A percentile compares a stretch with the other conserved stretches of the same genome.
These are phyloP conservation scores for Phylloporus rhodoxanthus DNA, from an alignment of 768 basidiomycete genomes.

Conservation along the genomic window DNA sequence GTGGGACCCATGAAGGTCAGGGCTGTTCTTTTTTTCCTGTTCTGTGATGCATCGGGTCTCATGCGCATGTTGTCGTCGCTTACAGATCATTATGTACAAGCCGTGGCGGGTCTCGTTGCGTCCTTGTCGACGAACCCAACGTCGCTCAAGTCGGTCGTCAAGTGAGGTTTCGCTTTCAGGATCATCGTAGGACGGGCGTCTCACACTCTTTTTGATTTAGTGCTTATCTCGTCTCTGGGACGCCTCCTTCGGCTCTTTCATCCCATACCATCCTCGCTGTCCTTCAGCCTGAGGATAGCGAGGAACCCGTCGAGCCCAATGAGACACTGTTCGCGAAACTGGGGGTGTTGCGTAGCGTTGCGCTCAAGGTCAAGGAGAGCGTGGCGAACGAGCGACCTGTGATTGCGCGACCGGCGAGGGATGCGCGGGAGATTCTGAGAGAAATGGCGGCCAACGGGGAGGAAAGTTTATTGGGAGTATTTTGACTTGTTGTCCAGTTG, in stretches of 20 bases:
- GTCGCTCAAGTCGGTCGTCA: slow-evolving; percentile 58
- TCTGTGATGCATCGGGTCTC: neutral
- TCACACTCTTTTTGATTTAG: slow-evolving; percentile 30
- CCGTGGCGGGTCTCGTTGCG: slow-evolving; percentile 57
- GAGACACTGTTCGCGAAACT: slow-evolving; percentile 61
- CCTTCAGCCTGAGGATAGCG: slow-evolving; percentile 43
- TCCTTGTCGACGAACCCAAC: slow-evolving; percentile 60
- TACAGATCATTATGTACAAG: slow-evolving; percentile 63
- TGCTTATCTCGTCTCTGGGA: slow-evolving; percentile 58
- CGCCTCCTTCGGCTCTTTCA: slow-evolving; percentile 57
- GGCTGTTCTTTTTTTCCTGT: neutral
- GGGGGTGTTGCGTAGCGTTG: slow-evolving; percentile 53
- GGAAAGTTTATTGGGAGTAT: slow-evolving; percentile 25
- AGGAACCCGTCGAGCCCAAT: slow-evolving; percentile 8
- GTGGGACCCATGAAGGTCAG: slow-evolving; percentile 61
- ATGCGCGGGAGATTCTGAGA: slow-evolving; percentile 69
- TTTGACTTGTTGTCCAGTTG: slow-evolving; percentile 7
- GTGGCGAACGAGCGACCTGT: slow-evolving; percentile 62
- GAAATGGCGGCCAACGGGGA: slow-evolving; percentile 21
- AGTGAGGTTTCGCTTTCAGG: slow-evolving; percentile 40
- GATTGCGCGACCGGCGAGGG: slow-evolving; percentile 74
- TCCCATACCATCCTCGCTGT: slow-evolving; percentile 57
- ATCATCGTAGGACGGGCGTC: neutral
- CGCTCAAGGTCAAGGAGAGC: slow-evolving; percentile 69
- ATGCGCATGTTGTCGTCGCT: neutral